Percentiles rank a stretch among this genome's conserved stretches.
These are phyloP conservation scores for Nephelium lappaceum DNA, from an alignment of 345 rosid species.

Conservation along the genomic window DNA sequence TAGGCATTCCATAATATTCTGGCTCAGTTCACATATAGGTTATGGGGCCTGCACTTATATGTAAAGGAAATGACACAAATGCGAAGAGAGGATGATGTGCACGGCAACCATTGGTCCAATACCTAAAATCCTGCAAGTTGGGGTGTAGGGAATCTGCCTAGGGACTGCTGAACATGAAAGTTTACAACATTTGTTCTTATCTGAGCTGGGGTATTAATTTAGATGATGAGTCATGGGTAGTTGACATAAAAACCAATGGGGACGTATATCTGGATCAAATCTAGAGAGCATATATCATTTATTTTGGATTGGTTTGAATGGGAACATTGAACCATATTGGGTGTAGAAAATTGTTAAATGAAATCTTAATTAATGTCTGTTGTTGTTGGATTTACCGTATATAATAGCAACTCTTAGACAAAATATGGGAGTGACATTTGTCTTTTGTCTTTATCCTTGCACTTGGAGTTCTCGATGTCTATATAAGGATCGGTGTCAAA, in stretches of 20 bases:
- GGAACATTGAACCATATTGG: neutral
- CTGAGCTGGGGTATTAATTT: neutral
- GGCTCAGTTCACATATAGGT: neutral
- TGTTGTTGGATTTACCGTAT: slow-evolving; percentile 14
- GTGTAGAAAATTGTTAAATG: slow-evolving; percentile 2
- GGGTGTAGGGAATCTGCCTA: neutral
- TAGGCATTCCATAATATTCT: neutral
- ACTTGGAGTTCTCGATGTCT: neutral
- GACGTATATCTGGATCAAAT: neutral
- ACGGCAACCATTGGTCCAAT: slow-evolving; percentile 10
- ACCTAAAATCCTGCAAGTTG: slow-evolving; percentile 9
- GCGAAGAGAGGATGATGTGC: neutral
- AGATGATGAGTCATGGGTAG: neutral
- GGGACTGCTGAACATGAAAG: neutral
- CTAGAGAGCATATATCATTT: neutral
- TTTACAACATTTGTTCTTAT: neutral
- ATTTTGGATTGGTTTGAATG: neutral
- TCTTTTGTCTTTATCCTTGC: slow-evolving; percentile 4
- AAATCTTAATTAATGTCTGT: slow-evolving; percentile 2
- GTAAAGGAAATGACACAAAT: neutral
- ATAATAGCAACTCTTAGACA: neutral
- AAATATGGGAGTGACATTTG: neutral
- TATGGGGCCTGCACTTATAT: neutral
- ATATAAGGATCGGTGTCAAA: slow-evolving; percentile 21
- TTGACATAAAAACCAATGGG: neutral